Conservation (phyloP, 1,284 basidiomycete species). For the Trichosporon coremiiforme region DNA sequence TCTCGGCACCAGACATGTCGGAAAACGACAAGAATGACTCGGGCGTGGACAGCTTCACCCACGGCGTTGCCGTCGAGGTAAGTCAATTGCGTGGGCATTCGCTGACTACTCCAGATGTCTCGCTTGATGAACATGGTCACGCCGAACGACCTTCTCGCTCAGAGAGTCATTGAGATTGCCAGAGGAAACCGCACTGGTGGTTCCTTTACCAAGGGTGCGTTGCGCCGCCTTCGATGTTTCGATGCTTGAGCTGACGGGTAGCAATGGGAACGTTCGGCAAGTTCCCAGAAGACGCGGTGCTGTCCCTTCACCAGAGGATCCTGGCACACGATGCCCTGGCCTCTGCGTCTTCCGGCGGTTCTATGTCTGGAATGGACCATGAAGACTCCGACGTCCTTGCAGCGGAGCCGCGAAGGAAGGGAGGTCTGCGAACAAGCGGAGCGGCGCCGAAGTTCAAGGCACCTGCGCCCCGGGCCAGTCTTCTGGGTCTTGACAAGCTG, state of each 20-base stretch:
- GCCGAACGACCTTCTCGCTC: conserved; percentile 78
- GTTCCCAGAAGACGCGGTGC: conserved; percentile 69
- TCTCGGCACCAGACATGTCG: neutral
- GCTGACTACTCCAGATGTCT: conserved; percentile 63
- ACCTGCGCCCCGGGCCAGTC: conserved; percentile 70
- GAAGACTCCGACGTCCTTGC: conserved; percentile 77
- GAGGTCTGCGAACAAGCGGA: conserved; percentile 71
- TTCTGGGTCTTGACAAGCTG: conserved; percentile 81
- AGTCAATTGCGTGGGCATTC: conserved; percentile 16
- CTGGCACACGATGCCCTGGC: conserved; percentile 63
- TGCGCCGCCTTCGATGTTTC: too few species aligned
- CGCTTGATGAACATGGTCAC: conserved; percentile 75
- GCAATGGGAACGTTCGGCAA: conserved; percentile 82
- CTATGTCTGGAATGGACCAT: conserved; percentile 67
- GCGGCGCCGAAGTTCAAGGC: conserved; percentile 72
- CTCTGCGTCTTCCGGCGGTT: conserved; percentile 3
- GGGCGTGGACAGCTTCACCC: conserved; percentile 63
- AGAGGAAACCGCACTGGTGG: conserved; percentile 65
- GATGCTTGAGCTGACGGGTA: conserved; percentile 39
- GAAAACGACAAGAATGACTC: neutral
- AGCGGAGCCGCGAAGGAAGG: conserved; percentile 71
- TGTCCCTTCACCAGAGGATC: conserved; percentile 64
- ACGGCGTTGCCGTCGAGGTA: conserved; percentile 69
- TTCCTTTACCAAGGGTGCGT: conserved; percentile 65
- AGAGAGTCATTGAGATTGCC: conserved; percentile 76